Evolutionary conservation across 2,329 filamentous ascomycete genomes (phyloP), one percentile per base, ranked within the genome.

Genomic region (Penicillium sclerotigenum): DNA sequence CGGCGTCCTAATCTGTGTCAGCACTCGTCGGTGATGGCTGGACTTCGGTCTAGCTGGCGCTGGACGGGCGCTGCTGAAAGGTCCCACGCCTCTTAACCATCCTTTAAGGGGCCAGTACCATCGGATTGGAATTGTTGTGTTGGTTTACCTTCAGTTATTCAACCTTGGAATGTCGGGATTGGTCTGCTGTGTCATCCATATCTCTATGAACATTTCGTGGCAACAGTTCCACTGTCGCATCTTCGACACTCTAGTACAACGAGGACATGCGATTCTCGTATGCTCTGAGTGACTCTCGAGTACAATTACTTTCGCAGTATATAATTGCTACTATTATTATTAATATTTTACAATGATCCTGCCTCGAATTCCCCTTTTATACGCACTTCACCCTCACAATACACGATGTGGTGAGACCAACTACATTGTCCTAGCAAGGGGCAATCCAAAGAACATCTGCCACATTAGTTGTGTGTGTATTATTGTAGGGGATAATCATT

Each of bases 31-130:
- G 65, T 57, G 55, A 56, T 45, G 59, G 62, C 61, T 54, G 51
- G 61, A 52, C 54, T 55, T 63, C 54, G 56, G 56, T 45, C 36
- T 54, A 65, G 61, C 66, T 60, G 67, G 50, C 55, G 56, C 59
- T 67, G 66, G 70, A 69, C 67, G 70, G 70, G 70, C 70, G 68
- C 67, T 73, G 70, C 70, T 71, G 70, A 71, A 55, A 70, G 69
- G 68, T 71, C 68, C 67, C 69, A 62, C 64, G 70, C 66, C 67
- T 58, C 49, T 43, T 64, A 64, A 72, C 70, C 70, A 71, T 71
- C 69, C 70, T 67, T 62, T 62, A 49, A 63, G 70, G 68, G 68
- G 59, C 65, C 65, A 68, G 54, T 65, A 66, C 59, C 58, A 65
- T 71, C 70, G 57, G 70, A 73, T 73, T 73, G 70, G 70, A 72